Base-by-base conservation (phyloP, 495 filamentous ascomycete genomes). In the Paragyromitra xinjiangensis region DNA sequence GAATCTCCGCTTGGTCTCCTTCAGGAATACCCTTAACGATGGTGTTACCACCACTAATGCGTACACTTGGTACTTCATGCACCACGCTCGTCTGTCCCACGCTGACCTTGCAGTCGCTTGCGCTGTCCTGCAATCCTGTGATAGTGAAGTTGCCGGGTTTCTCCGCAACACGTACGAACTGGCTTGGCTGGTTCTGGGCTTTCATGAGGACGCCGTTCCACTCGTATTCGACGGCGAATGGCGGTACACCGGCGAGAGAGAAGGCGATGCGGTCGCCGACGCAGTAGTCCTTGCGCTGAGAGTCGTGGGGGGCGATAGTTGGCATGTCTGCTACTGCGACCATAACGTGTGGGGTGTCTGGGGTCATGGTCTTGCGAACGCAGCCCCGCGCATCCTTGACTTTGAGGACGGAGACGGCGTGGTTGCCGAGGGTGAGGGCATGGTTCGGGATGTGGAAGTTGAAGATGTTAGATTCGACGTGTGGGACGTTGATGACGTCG, bases 261-360 rank as follows among this genome's bases (percentile, higher is more conserved):
- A 95, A 99, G 2, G 93, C 91, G 73, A 98, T 90, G 44, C 93
- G 90, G 81, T 99, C 95, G 63, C 95, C 95, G 40, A 98, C 94
- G 85, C 95, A 99, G 86, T 96, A 97, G 84, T 98, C 92, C 6
- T 87, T 85, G 75, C 91, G 91, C n/a, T 91, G 90, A 80, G 97
- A 93, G n/a, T 97, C 87, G 26, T 88, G 85, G 8, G 91, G 88
- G 64, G 93, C 91, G 75, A 98, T 96, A 14, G 93, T 92, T 12
- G 95, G 95, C 3, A 95, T 92, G 77, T 98, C 94, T 68, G 92
- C 94, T 7, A 99, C 92, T 58, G 93, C 90, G 59, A 98, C 91
- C 76, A 94, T 91, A 37, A 98, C 93, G 22, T 91, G 90, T 1
- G 91, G 88, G 12, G 88, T 84, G 81, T 91, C 88, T 1, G 74